These are phyloP conservation scores for Apiotrichum sp. DNA, from an alignment of 1,284 basidiomycete genomes.

Conservation along the genomic window DNA sequence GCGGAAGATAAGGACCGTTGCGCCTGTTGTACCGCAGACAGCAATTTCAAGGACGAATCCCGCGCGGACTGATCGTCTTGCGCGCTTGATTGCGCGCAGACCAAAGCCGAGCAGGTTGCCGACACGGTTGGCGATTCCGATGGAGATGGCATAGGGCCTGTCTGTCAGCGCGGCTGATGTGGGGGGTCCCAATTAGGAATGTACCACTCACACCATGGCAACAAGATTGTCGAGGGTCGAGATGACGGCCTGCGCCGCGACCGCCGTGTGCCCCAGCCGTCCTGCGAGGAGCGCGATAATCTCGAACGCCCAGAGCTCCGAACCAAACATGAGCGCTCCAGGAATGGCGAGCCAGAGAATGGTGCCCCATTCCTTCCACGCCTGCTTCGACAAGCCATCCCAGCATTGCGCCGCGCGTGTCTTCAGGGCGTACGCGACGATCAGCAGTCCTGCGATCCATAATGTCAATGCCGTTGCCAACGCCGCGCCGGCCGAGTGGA, in stretches of 20 bases:
- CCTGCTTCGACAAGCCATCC: constrained; percentile 19
- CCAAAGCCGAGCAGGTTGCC: constrained; percentile 33
- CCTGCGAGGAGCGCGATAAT: constrained; percentile 30
- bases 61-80: constrained; percentile 19
- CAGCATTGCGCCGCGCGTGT: constrained; percentile 27
- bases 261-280: constrained; percentile 21
- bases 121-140: constrained; percentile 22
- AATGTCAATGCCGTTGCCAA: constrained; percentile 18
- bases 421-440: constrained; percentile 17
- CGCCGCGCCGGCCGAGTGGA: constrained; percentile 23
- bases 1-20: constrained; percentile 17
- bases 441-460: constrained; percentile 14
- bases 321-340: constrained; percentile 25
- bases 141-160: constrained; percentile 22
- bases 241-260: constrained; percentile 30
- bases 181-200: not conserved
- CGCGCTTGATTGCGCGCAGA: constrained; percentile 20
- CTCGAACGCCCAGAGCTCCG: constrained; percentile 31
- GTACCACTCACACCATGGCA: constrained; percentile 9
- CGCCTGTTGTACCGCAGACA: constrained; percentile 14
- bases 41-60: constrained; percentile 22
- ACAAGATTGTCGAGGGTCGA: constrained; percentile 19
- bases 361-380: constrained; percentile 20
- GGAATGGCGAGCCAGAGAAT: constrained; percentile 23
- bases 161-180: not conserved